Conservation (phyloP, 441 rosid genomes). For the Hypseocharis bilobata region DNA sequence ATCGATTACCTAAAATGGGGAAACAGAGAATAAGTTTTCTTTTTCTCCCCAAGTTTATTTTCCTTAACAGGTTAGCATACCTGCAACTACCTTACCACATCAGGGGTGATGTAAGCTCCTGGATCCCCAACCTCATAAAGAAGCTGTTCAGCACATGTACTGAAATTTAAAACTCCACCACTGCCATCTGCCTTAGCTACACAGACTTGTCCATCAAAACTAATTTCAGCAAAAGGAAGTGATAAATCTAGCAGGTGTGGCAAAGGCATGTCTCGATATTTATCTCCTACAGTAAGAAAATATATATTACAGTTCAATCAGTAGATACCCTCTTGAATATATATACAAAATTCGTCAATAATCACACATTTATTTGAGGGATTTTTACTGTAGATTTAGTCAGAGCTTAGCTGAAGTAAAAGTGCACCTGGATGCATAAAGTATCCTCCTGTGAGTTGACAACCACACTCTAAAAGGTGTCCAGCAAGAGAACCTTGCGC, state of each 20-base stretch:
- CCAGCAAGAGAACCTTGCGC: conserved; percentile 86
- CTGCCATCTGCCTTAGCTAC: conserved; percentile 64
- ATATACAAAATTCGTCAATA: neutral
- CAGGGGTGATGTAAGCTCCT: conserved; percentile 75
- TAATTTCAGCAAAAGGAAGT: conserved; percentile 75
- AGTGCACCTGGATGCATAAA: conserved; percentile 86
- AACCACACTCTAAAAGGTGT: conserved; percentile 87
- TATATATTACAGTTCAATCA: neutral
- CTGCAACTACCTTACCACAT: conserved; percentile 48
- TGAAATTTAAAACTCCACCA: conserved; percentile 58
- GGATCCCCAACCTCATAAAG: conserved; percentile 89
- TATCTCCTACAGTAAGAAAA: conserved; percentile 46
- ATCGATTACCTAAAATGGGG: conserved; percentile 48
- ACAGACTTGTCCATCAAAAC: conserved; percentile 46
- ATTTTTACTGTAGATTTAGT: neutral
- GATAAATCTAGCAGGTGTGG: conserved; percentile 54
- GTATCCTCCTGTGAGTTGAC: conserved; percentile 93
- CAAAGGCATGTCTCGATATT: conserved; percentile 47
- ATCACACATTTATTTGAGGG: neutral
- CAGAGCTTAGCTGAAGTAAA: neutral
- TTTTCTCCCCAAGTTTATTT: neutral
- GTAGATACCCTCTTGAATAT: neutral
- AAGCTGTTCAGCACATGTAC: conserved; percentile 77
- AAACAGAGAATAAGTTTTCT: neutral
- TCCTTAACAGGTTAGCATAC: neutral